phyloP scores from a whole-genome alignment of 78 protist species.

The Bodo saltans region DNA sequence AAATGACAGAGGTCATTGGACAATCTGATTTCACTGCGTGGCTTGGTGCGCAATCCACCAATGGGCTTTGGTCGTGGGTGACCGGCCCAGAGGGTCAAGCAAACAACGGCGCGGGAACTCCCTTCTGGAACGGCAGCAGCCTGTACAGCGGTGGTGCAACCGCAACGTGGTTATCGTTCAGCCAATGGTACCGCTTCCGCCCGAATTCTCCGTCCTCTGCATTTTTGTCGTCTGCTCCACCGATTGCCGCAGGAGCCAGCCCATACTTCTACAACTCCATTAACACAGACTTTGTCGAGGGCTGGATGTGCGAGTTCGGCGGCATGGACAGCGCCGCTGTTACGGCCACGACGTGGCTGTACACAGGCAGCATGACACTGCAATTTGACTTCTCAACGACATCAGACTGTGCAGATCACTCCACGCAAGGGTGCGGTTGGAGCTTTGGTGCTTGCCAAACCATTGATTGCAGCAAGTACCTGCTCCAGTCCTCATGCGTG shows the following conservation, averaged over 20 bases:
- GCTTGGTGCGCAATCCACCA: neutral
- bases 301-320: slow-evolving; percentile 30
- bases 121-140: neutral
- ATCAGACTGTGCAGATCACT: neutral
- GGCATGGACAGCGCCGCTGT: neutral
- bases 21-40: neutral
- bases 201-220: neutral
- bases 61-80: neutral
- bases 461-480: neutral
- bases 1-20: neutral
- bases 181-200: neutral
- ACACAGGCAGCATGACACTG: neutral
- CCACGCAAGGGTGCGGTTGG: neutral
- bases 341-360: neutral
- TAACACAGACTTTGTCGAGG: slow-evolving; percentile 10
- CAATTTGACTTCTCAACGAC: neutral
- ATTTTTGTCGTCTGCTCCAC: no score
- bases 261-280: neutral
- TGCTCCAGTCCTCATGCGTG: neutral
- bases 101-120: no score
- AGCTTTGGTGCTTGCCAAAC: neutral
- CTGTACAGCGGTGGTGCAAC: neutral
- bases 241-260: no score
- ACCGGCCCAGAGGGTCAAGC: neutral
- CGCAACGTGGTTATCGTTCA: neutral